Base-by-base conservation (phyloP, 2,329 filamentous ascomycete genomes). In the Nigrograna mackinnonii region DNA sequence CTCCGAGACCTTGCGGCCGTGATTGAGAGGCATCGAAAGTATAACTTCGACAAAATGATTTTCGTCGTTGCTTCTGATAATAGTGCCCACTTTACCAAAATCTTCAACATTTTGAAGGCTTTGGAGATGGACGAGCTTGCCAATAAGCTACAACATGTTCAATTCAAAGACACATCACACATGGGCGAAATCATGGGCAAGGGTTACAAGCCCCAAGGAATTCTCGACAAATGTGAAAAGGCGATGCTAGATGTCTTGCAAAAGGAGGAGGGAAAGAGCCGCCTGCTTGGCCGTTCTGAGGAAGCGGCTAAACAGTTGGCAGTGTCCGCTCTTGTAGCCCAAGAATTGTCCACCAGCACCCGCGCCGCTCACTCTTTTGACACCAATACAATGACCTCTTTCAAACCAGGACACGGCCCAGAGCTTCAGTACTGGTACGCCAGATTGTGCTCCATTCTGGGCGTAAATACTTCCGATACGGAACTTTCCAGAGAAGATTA, bases 1-100 rank as follows among this genome's bases (percentile, higher is more conserved):
- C 89, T 88, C 37, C 82, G 87, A 52, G 87, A 92, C 66, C 86
- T 91, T 49, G 86, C 84, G 54, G 86, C 90, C 59, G 79, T 89
- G 20, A 70, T 90, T 39, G 79, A 83, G 58, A 81, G 87, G 42
- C 71, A 80, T 35, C 75, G 84, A 17, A 78, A 79, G 58, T 71
- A 71, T 69, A 65, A 82, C 9, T 89, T 88, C 55, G 86, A 91
- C 69, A 82, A 88, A 63, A 88, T 91, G 85, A 85, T 90, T 48
- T 91, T 90, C 58, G 86, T 91, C 7, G 82, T 90, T 21, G 85
- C 86, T 1, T 83, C 80, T 17, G 80, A 84, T 50, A 86, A 91
- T 57, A 85, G 87, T 55, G 74, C 87, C 11, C 87, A 91, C 60
- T 76, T 90, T 41, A 82, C 82, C 57, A 85, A 89, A 63, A 74